A percentile compares a stretch with the other conserved stretches of the same genome.
These are phyloP conservation scores for Bryoerythrophyllum caledonicum DNA, from an alignment of 225 moss, liverwort and hornwort genomes.

Conservation along the genomic window DNA sequence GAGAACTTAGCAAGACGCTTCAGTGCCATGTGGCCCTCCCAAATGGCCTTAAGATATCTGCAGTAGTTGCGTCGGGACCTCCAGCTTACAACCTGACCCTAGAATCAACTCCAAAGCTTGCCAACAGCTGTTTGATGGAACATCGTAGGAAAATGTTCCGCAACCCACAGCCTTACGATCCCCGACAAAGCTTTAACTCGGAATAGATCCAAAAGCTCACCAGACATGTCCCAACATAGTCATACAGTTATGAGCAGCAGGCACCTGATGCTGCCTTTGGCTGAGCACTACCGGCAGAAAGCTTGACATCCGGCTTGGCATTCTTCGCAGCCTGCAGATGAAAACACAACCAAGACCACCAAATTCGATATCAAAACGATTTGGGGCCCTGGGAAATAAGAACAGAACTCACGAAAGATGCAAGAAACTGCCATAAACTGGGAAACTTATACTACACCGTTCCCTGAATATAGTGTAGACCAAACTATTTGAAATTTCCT, in stretches of 20 bases:
- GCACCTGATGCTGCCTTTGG: conserved; percentile 75
- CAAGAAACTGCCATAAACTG: neutral
- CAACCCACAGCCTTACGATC: conserved; percentile 27
- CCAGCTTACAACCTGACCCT: conserved; percentile 29
- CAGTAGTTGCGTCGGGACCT: conserved; percentile 18
- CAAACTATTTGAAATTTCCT: no score
- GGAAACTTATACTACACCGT: no score
- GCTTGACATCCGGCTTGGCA: conserved; percentile 70
- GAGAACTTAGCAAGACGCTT: conserved; percentile 33
- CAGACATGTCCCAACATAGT: conserved; percentile 22
- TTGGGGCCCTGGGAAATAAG: neutral
- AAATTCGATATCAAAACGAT: neutral
- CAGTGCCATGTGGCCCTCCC: conserved; percentile 27
- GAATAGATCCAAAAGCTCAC: conserved; percentile 24
- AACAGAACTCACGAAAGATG: neutral
- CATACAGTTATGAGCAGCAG: conserved; percentile 53
- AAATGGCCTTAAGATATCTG: conserved; percentile 29
- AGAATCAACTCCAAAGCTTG: conserved; percentile 35
- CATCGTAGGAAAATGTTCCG: conserved; percentile 17
- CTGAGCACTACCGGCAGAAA: conserved; percentile 55
- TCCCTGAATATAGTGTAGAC: no score
- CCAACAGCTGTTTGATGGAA: conserved; percentile 27
- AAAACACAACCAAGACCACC: neutral
- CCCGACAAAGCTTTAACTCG: conserved; percentile 22
- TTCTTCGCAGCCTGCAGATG: conserved; percentile 57